Evolutionary conservation across 768 basidiomycete genomes (phyloP), one percentile per base, ranked within the genome.

Genomic region (Suillus plorans): DNA sequence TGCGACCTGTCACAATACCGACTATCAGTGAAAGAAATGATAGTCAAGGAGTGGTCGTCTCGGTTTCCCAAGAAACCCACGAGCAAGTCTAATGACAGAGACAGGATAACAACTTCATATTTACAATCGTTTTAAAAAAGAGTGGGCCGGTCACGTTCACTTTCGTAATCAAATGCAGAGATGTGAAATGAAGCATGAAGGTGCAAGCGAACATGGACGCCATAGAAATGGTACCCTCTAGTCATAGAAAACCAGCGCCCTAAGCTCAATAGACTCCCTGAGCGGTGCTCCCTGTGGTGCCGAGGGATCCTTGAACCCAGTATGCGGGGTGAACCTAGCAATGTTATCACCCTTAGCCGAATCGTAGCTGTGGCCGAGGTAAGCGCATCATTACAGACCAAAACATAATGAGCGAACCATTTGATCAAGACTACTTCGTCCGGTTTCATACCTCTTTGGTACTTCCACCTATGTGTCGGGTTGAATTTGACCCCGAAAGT

Each of bases 211-310:
- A 28, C 13, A 61, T 20, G 31, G 16, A 16, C 25, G 4, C 25
- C 16, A 2, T 34, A 10, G 34, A 5, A 69, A 66, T 80, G 66
- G 12, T 22, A 3, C 14, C 6, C 5, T 20, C 14, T 63, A 57
- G 16, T 86, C 83, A 68, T 88, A 86, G 69, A 88, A 89, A n/a
- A 88, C 86, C 42, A 89, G 79, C 10, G 86, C 82, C 36, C 87
- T 74, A 28, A 89, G 67, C 73, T 89, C 88, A 58, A 89, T 88
- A 0, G 86, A 88, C 71, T 88, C 81, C 55, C 87, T 75, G 5
- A 76, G 71, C 6, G 82, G 83, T 0, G 84, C 77, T 53, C 77
- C 84, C 44, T 76, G 70, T 1, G 86, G 86, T 4, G 84, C 86
- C 1, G 77, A 76, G 2, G 84, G 81, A 64, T 89, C 87, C 37